Percentiles rank a stretch among this genome's conserved stretches.
Evolutionary conservation across 139 green algal genomes (phyloP).

Genomic region (Bryopsis sp.): DNA sequence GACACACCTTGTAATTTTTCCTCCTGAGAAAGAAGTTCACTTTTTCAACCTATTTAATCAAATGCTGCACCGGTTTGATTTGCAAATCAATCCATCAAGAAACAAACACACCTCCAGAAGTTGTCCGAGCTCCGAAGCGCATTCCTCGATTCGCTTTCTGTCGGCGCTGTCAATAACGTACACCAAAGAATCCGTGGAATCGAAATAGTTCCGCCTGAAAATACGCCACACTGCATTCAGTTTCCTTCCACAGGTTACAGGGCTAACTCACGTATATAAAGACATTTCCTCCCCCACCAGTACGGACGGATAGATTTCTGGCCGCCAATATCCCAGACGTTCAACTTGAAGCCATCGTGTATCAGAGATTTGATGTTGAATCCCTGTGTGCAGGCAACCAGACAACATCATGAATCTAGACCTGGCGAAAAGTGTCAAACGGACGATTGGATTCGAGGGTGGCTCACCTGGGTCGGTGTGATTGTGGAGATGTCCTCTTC

Average conservation of each 20-base stretch:
- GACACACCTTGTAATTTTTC: conserved; percentile 62
- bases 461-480: conserved; percentile 56
- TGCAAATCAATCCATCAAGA: conserved; percentile 17
- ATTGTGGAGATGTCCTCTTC: conserved; percentile 73
- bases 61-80: not conserved
- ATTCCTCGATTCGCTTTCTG: conserved; percentile 58
- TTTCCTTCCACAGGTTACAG: not conserved
- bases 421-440: not conserved
- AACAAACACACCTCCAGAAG: conserved; percentile 39
- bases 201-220: conserved; percentile 73
- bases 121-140: conserved; percentile 48
- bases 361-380: conserved; percentile 81
- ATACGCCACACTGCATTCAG: no score
- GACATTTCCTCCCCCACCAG: conserved; percentile 36
- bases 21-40: conserved; percentile 38
- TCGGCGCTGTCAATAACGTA: conserved; percentile 76
- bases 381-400: conserved; percentile 43
- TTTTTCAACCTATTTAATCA: conserved; percentile 18
- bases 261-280: not conserved
- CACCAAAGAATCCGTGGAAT: conserved; percentile 62
- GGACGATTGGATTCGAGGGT: not conserved
- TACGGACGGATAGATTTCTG: conserved; percentile 74
- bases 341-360: conserved; percentile 73
- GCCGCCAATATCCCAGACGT: conserved; percentile 79
- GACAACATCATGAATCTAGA: not conserved